These are phyloP conservation scores for Botryotinia narcissicola DNA, from an alignment of 2,329 filamentous ascomycete species.

Conservation along the genomic window DNA sequence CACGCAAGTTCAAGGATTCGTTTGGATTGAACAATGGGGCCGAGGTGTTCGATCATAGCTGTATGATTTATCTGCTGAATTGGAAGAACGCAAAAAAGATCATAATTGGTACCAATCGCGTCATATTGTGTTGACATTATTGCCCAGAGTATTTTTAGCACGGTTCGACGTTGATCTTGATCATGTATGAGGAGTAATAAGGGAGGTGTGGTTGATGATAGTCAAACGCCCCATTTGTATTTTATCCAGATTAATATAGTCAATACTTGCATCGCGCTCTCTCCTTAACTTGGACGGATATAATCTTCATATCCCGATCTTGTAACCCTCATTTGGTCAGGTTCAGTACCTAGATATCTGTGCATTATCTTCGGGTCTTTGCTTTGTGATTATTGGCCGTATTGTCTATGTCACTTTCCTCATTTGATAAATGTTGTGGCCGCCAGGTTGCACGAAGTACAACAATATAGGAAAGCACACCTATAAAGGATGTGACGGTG, in stretches of 20 bases:
- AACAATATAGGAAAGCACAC: neutral
- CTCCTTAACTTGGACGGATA: rapidly evolving
- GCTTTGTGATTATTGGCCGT: neutral
- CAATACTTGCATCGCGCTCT: neutral
- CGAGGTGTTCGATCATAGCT: neutral
- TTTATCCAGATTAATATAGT: neutral
- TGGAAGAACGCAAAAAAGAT: neutral
- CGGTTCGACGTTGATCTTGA: neutral
- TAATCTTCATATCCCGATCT: neutral
- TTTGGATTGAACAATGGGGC: neutral
- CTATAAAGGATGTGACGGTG: neutral
- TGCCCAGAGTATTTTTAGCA: neutral
- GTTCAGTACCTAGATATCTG: neutral
- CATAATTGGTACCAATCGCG: neutral
- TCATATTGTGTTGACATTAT: conserved; percentile 14
- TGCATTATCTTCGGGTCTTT: neutral
- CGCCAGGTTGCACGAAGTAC: neutral
- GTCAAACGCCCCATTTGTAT: too few species aligned
- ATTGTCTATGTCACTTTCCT: neutral
- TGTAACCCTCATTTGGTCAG: neutral
- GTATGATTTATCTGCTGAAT: neutral
- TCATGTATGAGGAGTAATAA: neutral
- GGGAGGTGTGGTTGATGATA: neutral
- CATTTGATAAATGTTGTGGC: neutral
- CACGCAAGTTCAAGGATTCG: conserved; percentile 10